Percentiles rank a stretch among this genome's conserved stretches.
These are phyloP conservation scores for Metarhizium robertsii DNA, from an alignment of 2,329 filamentous ascomycete genomes.

Conservation along the genomic window DNA sequence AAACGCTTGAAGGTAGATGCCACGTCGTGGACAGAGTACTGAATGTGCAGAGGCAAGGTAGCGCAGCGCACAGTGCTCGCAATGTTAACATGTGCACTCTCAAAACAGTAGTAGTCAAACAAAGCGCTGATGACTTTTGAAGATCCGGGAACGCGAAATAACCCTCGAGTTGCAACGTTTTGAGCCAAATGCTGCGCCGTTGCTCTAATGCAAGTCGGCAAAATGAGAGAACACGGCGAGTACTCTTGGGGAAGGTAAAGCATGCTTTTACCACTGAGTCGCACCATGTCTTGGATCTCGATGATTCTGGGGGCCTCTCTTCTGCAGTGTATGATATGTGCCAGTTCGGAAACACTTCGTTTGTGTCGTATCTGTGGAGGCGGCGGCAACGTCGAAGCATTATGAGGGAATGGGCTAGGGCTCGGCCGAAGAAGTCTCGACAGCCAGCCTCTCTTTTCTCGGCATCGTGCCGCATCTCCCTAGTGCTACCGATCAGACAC, in stretches of 20 bases:
- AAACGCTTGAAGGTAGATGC: conserved; percentile 59
- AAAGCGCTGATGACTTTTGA: conserved; percentile 44
- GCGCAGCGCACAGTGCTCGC: conserved; percentile 49
- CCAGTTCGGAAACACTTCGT: conserved; percentile 47
- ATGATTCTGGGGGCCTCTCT: conserved; percentile 39
- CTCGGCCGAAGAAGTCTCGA: conserved; percentile 23
- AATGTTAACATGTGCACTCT: conserved; percentile 38
- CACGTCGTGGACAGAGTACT: conserved; percentile 52
- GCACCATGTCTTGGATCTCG: conserved; percentile 49
- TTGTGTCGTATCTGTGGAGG: conserved; percentile 26
- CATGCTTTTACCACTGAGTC: conserved; percentile 52
- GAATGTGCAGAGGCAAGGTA: conserved; percentile 51
- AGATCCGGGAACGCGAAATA: conserved; percentile 57
- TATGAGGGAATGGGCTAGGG: conserved; percentile 9
- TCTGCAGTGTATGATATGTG: conserved; percentile 32
- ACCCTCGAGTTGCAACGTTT: conserved; percentile 42
- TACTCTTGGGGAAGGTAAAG: conserved; percentile 52
- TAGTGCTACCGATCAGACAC: conserved; percentile 1
- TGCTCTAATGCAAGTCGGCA: conserved; percentile 59
- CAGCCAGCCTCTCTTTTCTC: conserved; percentile 28
- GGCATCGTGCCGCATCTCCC: conserved; percentile 11
- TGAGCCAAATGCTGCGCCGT: conserved; percentile 56
- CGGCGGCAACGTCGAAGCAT: conserved; percentile 4
- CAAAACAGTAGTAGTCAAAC: conserved; percentile 54
- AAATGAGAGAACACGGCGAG: conserved; percentile 43